Conservation (phyloP, 345 rosid species). For the Psidium friedrichsthalianum region DNA sequence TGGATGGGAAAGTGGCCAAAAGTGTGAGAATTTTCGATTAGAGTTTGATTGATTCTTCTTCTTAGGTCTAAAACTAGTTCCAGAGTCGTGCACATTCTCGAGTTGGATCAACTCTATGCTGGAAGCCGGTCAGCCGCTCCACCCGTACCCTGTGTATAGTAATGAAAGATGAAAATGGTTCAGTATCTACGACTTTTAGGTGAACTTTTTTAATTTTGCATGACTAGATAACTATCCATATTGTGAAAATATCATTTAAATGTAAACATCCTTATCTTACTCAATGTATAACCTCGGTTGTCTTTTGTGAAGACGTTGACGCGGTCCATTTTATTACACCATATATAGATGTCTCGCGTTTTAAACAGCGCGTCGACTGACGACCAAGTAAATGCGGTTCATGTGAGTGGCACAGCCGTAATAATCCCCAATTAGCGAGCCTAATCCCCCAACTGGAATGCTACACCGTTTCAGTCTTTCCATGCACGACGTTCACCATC, state of each 20-base stretch:
- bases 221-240: too few species aligned
- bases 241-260: background rate
- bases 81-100: too few species aligned
- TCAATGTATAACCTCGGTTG: too few species aligned
- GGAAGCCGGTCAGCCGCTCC: too few species aligned
- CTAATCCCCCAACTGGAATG: background rate
- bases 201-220: background rate
- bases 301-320: too few species aligned
- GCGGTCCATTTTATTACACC: background rate
- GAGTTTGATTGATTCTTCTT: too few species aligned
- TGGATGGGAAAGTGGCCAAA: too few species aligned
- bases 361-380: background rate
- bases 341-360: background rate
- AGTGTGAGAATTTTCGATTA: too few species aligned
- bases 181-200: background rate
- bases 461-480: background rate
- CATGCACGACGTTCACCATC: background rate
- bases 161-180: too few species aligned
- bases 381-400: background rate
- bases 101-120: too few species aligned
- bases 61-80: too few species aligned
- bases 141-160: too few species aligned
- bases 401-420: background rate
- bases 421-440: background rate
- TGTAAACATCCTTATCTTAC: background rate